Conservation (phyloP, 768 basidiomycete genomes). For the Flagelloscypha sp. region DNA sequence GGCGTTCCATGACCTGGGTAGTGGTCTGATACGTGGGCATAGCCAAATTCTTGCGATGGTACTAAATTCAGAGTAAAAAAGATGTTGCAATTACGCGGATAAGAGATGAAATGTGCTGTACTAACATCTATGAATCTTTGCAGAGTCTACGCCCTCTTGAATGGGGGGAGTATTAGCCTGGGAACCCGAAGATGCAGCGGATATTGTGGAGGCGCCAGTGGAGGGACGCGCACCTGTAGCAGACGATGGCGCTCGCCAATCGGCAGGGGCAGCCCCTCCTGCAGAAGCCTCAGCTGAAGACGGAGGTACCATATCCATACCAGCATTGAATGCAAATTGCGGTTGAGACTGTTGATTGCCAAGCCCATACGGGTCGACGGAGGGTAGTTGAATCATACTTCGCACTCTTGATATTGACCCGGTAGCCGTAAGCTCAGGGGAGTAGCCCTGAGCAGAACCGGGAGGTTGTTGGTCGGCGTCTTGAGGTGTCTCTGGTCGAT, state of each 20-base stretch:
- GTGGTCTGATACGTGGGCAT: too few relatives aligned
- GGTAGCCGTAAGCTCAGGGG: slow-evolving; percentile 13
- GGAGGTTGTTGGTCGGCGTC: slow-evolving; percentile 48
- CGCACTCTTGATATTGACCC: slow-evolving; percentile 60
- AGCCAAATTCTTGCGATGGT: too few relatives aligned
- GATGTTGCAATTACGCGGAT: too few relatives aligned
- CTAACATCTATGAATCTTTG: too few relatives aligned
- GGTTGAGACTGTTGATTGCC: too few relatives aligned
- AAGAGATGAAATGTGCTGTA: too few relatives aligned
- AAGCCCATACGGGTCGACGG: slow-evolving; percentile 61
- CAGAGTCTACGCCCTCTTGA: too few relatives aligned
- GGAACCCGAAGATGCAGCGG: slow-evolving; percentile 67
- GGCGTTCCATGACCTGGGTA: too few relatives aligned
- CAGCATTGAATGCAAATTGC: too few relatives aligned
- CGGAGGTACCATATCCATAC: too few relatives aligned
- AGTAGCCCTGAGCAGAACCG: slow-evolving; percentile 33
- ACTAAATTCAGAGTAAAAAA: too few relatives aligned
- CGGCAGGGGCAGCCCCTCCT: slow-evolving; percentile 30
- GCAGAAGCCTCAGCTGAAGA: too few relatives aligned
- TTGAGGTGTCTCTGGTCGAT: slow-evolving; percentile 65
- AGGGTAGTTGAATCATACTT: slow-evolving; percentile 77
- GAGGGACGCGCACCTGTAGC: slow-evolving; percentile 58
- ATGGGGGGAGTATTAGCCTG: slow-evolving; percentile 83
- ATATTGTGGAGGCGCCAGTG: slow-evolving; percentile 69
- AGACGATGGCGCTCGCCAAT: slow-evolving; percentile 33